Evolutionary conservation across 352 stramenopile genomes (phyloP).

Genomic region (Phytopythium litorale): DNA sequence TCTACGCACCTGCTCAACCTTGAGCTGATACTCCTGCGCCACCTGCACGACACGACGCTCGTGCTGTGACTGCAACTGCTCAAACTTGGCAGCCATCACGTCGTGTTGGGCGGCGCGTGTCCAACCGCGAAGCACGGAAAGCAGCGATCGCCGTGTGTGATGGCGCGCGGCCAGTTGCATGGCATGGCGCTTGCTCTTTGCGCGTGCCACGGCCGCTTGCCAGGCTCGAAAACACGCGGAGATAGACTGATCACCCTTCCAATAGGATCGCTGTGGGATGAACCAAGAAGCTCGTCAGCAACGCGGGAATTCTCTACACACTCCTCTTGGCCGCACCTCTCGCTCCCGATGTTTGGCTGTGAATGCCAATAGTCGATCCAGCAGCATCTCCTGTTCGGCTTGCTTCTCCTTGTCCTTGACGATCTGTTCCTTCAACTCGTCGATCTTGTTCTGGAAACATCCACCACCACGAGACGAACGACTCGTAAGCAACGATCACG

Average conservation of each 20-base stretch:
- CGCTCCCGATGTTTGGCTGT: slow-evolving; percentile 15
- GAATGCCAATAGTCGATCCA: slow-evolving; percentile 33
- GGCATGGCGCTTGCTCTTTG: background rate
- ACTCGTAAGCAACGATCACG: background rate
- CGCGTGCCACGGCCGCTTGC: slow-evolving; percentile 9
- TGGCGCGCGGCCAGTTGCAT: slow-evolving; percentile 12
- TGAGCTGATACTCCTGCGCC: slow-evolving; percentile 34
- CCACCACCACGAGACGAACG: background rate
- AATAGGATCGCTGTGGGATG: slow-evolving; percentile 17
- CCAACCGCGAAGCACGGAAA: slow-evolving; percentile 14
- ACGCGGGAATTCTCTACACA: too few species aligned
- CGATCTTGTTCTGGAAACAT: slow-evolving; percentile 26
- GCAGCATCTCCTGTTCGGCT: slow-evolving; percentile 6
- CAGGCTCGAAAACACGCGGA: slow-evolving; percentile 25
- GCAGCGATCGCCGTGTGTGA: slow-evolving; percentile 13
- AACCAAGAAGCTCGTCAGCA: slow-evolving; percentile 1
- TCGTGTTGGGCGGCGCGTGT: slow-evolving; percentile 12
- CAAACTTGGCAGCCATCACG: background rate
- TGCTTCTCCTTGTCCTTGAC: slow-evolving; percentile 8
- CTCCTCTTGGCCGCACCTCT: slow-evolving; percentile 14
- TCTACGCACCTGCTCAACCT: slow-evolving; percentile 31
- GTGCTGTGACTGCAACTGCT: slow-evolving; percentile 25
- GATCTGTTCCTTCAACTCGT: slow-evolving; percentile 30
- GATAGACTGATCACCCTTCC: slow-evolving; percentile 17
- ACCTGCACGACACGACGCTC: slow-evolving; percentile 24